phyloP scores from a whole-genome alignment of 495 filamentous ascomycete species.

The Lophium mytilinum region DNA sequence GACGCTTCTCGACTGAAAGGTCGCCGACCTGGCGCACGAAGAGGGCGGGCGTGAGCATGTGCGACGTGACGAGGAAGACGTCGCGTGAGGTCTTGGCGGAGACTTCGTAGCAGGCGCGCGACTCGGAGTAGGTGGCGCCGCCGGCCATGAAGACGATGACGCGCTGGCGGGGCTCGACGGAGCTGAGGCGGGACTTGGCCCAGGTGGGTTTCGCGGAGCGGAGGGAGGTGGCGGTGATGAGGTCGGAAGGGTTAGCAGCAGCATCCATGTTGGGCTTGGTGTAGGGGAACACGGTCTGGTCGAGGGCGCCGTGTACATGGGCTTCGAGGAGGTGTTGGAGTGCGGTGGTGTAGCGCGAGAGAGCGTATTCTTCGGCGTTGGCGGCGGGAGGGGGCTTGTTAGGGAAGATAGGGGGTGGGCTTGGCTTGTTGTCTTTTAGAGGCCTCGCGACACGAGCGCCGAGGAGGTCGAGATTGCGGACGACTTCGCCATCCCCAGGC shows the following conservation, averaged over 20 bases:
- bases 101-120: constrained; percentile 82
- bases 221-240: constrained; percentile 64
- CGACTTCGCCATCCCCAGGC: constrained; percentile 58
- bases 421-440: constrained; percentile 66
- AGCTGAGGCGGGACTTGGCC: constrained; percentile 70
- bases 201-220: constrained; percentile 87
- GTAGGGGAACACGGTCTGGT: constrained; percentile 64
- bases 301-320: constrained; percentile 49
- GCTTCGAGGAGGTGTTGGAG: constrained; percentile 56
- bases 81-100: constrained; percentile 63
- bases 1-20: constrained; percentile 62
- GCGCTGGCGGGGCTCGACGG: constrained; percentile 76
- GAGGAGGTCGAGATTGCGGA: constrained; percentile 73
- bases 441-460: constrained; percentile 66
- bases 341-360: constrained; percentile 51
- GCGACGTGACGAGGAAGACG: constrained; percentile 81
- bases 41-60: constrained; percentile 77
- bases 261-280: constrained; percentile 65
- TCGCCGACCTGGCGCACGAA: constrained; percentile 78
- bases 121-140: constrained; percentile 86
- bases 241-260: constrained; percentile 45
- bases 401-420: constrained; percentile 58
- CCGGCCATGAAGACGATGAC: constrained; percentile 95
- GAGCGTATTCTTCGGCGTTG: constrained; percentile 45
- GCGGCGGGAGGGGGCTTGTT: constrained; percentile 44